A percentile compares a stretch with the other conserved stretches of the same genome.
Evolutionary conservation across 2,329 filamentous ascomycete species (phyloP).

Genomic region (Didymella arachidicola): DNA sequence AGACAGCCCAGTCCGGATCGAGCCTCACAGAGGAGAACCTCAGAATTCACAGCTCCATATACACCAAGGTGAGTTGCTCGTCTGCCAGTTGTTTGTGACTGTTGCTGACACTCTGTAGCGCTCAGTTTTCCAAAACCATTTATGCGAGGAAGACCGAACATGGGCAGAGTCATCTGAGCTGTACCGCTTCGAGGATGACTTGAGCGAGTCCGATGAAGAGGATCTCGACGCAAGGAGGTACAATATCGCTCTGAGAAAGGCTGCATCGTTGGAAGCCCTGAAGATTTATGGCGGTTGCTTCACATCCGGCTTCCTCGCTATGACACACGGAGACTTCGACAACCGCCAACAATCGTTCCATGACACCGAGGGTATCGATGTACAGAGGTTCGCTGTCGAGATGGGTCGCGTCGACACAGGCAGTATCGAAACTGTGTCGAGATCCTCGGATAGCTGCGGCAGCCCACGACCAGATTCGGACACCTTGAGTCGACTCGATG

Average conservation of each 20-base stretch:
- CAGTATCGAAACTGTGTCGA: conserved; percentile 23
- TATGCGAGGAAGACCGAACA: conserved; percentile 30
- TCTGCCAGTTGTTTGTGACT: not conserved
- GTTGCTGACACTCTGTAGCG: conserved; percentile 24
- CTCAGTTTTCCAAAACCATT: conserved; percentile 19
- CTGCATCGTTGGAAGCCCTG: conserved; percentile 40
- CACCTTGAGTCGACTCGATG: conserved; percentile 34
- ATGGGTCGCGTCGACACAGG: conserved; percentile 27
- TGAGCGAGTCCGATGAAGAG: conserved; percentile 34
- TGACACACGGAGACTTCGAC: conserved; percentile 36
- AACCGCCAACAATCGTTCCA: conserved; percentile 25
- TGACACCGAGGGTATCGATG: conserved; percentile 38
- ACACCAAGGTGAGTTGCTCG: conserved; percentile 31
- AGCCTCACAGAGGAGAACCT: conserved; percentile 45
- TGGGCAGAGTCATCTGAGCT: conserved; percentile 23
- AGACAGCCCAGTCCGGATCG: conserved; percentile 11
- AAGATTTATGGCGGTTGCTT: conserved; percentile 46
- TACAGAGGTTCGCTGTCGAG: conserved; percentile 36
- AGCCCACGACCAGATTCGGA: conserved; percentile 46
- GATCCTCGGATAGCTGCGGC: conserved; percentile 27
- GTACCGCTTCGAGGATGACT: conserved; percentile 32
- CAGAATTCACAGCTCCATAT: conserved; percentile 38
- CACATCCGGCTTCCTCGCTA: conserved; percentile 41
- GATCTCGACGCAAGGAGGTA: conserved; percentile 28
- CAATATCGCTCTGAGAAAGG: conserved; percentile 33